phyloP scores from a whole-genome alignment of 192 early-diverging fungal species.

The Coemansia sp. region DNA sequence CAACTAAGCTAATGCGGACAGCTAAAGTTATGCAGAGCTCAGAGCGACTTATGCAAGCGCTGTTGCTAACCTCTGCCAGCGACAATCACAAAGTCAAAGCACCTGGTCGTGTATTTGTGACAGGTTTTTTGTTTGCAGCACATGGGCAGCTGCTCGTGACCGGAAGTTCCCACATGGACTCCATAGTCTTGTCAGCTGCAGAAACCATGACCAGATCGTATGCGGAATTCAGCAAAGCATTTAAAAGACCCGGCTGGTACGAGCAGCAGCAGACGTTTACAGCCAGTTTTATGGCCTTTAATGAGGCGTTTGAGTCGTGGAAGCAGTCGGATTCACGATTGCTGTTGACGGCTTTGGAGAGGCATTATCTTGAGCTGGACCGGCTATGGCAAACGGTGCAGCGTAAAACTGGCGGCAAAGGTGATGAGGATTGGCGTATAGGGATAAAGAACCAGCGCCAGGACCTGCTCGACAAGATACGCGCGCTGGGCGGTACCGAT shows the following conservation, averaged over 20 bases:
- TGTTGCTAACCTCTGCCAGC: conserved; percentile 2
- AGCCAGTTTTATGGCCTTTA: conserved; percentile 33
- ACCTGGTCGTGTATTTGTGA: conserved; percentile 38
- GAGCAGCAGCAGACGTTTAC: conserved; percentile 21
- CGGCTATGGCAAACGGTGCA: conserved; percentile 49
- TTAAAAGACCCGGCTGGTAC: conserved; percentile 18
- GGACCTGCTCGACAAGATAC: conserved; percentile 24
- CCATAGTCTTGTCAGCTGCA: conserved; percentile 32
- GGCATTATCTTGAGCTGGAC: conserved; percentile 49
- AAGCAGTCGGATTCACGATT: conserved; percentile 34
- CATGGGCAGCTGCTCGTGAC: conserved; percentile 28
- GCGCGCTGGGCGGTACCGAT: conserved; percentile 20
- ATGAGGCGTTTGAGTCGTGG: conserved; percentile 42
- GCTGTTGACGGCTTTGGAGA: conserved; percentile 35
- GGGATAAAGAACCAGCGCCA: conserved; percentile 31
- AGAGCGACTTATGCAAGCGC: conserved; percentile 14
- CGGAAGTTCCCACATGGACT: conserved; percentile 23
- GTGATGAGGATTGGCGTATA: conserved; percentile 37
- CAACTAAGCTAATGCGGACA: conserved; percentile 30
- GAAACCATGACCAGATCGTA: conserved; percentile 23
- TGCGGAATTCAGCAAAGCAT: conserved; percentile 15
- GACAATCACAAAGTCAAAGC: neutral
- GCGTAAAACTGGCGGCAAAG: conserved; percentile 32
- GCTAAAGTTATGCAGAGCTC: conserved; percentile 16
- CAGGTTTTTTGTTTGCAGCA: conserved; percentile 33